Base-by-base conservation (phyloP, 257 asterid species). In the Cinchona pubescens region DNA sequence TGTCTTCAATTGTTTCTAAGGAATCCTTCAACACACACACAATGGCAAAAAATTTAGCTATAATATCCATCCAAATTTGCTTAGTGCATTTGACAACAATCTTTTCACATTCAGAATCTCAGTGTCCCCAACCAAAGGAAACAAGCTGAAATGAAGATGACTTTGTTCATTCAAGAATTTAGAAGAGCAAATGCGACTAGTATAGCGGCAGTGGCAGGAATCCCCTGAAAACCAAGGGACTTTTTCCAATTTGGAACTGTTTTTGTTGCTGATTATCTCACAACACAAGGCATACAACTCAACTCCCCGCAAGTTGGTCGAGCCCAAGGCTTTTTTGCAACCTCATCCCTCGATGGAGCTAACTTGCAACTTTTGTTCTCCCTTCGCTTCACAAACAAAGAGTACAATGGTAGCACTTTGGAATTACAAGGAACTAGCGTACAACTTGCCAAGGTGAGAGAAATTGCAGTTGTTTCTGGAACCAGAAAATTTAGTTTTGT, bases 191-290 rank as follows among this genome's bases (percentile, higher is more conserved):
- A 30, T 27, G 74, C 74, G 46, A 29, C 74, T 29, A 11, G 18
- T 5, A 32, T 15, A 0, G 21, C 30, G 2, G 21, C 30, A 0
- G 62, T 69, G 0, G 74, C 74, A 7, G 62, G 48, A 1, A 69
- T 30, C 3, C 62, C 62, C 3, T 45, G 42, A 5, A 32, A 27
- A 0, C 6, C 53, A 9, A 1, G 40, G n/a, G 10, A 48, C 18
- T 49, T 30, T 27, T 58, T 48, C 46, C 5, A 19, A 9, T 69
- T 69, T 21, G 74, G 74, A 58, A 69, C 62, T 1, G 46, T 69
- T 18, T 69, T 69, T n/a, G 46, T 69, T 42, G 29, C 46, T 40
- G 74, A 69, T 14, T 30, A 49, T 49, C 74, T 46, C 63, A 32
- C 49, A 30, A 69, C 46, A 34, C 19, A 32, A 9, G 30, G 46